Evolutionary conservation across 208 protist species (phyloP).

Genomic region (Wallacemonas sp.): DNA sequence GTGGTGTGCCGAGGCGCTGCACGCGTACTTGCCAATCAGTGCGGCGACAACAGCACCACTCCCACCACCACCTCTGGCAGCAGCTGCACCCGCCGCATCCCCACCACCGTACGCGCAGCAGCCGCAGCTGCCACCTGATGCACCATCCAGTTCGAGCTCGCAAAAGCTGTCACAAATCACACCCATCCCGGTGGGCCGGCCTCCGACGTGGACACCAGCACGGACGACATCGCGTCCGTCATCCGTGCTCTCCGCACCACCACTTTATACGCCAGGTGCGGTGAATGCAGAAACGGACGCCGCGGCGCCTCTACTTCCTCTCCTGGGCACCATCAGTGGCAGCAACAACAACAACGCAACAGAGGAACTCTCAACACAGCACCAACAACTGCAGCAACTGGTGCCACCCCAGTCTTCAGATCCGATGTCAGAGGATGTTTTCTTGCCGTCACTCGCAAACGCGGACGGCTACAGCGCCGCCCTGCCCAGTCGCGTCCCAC

Average conservation of each 20-base stretch:
- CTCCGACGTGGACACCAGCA: slow-evolving; percentile 3
- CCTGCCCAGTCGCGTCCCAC: background rate
- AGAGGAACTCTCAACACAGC: no score
- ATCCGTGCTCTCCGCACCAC: background rate
- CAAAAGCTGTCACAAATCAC: no score
- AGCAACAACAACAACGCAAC: no score
- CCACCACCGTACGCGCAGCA: background rate
- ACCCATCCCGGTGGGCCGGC: background rate
- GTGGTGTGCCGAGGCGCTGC: slow-evolving; percentile 11
- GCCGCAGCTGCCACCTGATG: no score
- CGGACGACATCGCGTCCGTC: background rate
- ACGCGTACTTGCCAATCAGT: slow-evolving; percentile 1
- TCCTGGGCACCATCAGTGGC: no score
- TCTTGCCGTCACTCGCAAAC: background rate
- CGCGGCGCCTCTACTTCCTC: no score
- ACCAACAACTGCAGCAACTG: no score
- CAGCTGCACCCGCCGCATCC: no score
- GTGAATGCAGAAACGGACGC: background rate
- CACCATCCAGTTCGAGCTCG: no score
- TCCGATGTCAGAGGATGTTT: no score
- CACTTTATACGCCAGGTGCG: background rate
- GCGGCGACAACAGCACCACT: background rate
- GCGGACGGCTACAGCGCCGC: background rate
- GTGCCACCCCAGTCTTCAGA: no score
- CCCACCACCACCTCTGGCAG: background rate